Conservation (phyloP, 345 rosid genomes). For the Rhodamnia rubescens region DNA sequence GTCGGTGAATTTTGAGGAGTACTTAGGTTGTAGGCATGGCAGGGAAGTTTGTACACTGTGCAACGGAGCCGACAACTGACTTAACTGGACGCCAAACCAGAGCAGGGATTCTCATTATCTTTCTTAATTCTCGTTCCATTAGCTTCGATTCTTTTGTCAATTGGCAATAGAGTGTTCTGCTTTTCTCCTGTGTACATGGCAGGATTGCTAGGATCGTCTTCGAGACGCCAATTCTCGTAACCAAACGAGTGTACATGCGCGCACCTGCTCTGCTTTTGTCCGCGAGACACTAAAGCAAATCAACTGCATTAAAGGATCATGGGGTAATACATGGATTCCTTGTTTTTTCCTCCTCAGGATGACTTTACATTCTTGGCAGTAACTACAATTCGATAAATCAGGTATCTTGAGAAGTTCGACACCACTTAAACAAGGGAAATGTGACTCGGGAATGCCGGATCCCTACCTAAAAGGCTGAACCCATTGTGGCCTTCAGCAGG, state of each 20-base stretch:
- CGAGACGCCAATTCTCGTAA: background rate
- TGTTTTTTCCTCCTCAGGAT: background rate
- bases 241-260: slow-evolving; percentile 8
- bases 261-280: slow-evolving; percentile 12
- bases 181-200: background rate
- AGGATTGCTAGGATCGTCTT: background rate
- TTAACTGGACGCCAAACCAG: no score
- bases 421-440: slow-evolving; percentile 24
- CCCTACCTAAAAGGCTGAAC: slow-evolving; percentile 23
- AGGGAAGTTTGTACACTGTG: background rate
- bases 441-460: slow-evolving; percentile 2
- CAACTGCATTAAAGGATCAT: slow-evolving; percentile 15
- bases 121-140: background rate
- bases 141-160: background rate
- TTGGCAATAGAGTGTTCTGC: background rate
- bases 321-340: slow-evolving; percentile 13
- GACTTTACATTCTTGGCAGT: background rate
- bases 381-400: background rate
- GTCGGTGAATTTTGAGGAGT: background rate
- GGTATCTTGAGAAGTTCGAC: slow-evolving; percentile 28
- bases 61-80: background rate
- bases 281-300: slow-evolving; percentile 15
- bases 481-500: slow-evolving; percentile 41
- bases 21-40: background rate
- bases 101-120: background rate